These are phyloP conservation scores for Yamadazyma spencermartinsiae DNA, from an alignment of 1,139 yeast species.

Conservation along the genomic window DNA sequence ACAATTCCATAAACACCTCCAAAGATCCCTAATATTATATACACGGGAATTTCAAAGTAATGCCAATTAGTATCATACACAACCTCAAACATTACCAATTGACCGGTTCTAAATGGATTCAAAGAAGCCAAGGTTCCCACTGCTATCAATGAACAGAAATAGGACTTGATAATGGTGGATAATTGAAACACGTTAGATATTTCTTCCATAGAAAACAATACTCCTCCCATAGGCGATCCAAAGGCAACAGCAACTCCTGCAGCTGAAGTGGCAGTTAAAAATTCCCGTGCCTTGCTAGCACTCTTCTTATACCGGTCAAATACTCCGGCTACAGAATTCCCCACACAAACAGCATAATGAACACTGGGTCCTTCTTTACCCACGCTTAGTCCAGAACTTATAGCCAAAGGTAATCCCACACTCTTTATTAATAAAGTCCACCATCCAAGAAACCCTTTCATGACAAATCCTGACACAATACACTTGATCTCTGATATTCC, in stretches of 20 bases:
- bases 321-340: conserved; percentile 61
- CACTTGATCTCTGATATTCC: conserved; percentile 97
- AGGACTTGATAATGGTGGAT: conserved; percentile 85
- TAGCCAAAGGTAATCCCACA: conserved; percentile 80
- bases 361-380: conserved; percentile 90
- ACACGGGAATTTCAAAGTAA: conserved; percentile 79
- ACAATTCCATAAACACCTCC: conserved; percentile 91
- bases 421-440: conserved; percentile 75
- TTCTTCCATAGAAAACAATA: conserved; percentile 70
- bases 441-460: conserved; percentile 75
- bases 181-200: conserved; percentile 71
- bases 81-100: conserved; percentile 88
- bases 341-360: conserved; percentile 83
- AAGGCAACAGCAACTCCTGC: conserved; percentile 78
- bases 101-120: conserved; percentile 94
- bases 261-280: conserved; percentile 60
- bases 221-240: conserved; percentile 76
- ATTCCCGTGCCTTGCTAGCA: conserved; percentile 55
- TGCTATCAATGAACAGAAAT: conserved; percentile 87
- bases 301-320: conserved; percentile 46
- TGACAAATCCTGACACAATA: conserved; percentile 86
- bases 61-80: conserved; percentile 86
- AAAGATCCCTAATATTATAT: conserved; percentile 75
- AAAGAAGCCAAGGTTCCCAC: conserved; percentile 73
- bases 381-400: conserved; percentile 76